Percentiles rank a stretch among this genome's conserved stretches.
phyloP scores from a whole-genome alignment of 768 basidiomycete species.

The Wakefieldia striispora region DNA sequence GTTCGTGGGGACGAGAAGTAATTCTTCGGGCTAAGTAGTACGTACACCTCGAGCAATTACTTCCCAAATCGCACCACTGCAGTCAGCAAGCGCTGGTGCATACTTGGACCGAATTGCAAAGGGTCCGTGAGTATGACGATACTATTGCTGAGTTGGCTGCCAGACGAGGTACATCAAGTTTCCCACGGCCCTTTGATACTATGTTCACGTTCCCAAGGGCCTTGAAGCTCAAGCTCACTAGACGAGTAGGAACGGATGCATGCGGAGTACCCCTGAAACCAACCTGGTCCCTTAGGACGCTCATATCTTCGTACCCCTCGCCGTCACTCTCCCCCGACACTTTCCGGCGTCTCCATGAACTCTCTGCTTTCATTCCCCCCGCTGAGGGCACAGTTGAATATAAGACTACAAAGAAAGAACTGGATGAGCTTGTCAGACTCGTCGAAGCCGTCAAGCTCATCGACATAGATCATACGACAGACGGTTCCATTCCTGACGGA shows the following conservation, averaged over 20 bases:
- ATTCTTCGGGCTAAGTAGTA: too few relatives aligned
- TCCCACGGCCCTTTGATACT: background rate
- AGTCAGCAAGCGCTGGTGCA: too few relatives aligned
- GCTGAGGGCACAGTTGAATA: conserved; percentile 54
- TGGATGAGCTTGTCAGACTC: conserved; percentile 70
- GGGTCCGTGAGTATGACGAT: too few relatives aligned
- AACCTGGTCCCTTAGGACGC: conserved; percentile 77
- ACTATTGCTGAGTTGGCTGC: too few relatives aligned
- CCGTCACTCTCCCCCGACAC: conserved; percentile 58
- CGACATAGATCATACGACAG: conserved; percentile 32
- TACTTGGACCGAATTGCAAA: too few relatives aligned
- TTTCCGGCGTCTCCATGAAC: conserved; percentile 62
- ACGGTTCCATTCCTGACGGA: conserved; percentile 36
- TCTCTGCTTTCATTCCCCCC: conserved; percentile 73
- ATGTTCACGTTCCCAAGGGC: conserved; percentile 6
- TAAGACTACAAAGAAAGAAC: conserved; percentile 47
- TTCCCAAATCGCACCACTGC: too few relatives aligned
- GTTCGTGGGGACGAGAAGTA: too few relatives aligned
- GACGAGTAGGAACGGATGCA: conserved; percentile 43
- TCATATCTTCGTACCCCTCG: conserved; percentile 74
- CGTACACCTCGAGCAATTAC: too few relatives aligned
- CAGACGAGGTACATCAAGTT: too few relatives aligned
- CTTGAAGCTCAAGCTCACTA: conserved; percentile 1
- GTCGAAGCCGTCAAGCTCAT: conserved; percentile 81
- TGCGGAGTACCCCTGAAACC: conserved; percentile 64